phyloP scores from a whole-genome alignment of 306 rosid species.

The Acacia melanoxylon region DNA sequence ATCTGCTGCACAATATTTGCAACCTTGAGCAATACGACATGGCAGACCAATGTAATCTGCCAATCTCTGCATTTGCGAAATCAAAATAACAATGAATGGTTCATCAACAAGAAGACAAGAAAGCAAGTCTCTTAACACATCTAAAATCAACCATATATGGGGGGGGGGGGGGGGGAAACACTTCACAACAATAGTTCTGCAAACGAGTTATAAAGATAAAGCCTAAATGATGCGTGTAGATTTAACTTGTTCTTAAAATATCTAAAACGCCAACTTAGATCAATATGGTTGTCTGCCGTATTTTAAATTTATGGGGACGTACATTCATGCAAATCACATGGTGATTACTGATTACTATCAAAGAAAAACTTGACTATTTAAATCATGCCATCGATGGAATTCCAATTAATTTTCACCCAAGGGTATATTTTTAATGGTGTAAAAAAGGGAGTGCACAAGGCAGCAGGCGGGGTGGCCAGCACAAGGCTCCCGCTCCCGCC shows the following conservation, averaged over 20 bases:
- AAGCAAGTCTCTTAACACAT: background rate
- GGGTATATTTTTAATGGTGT: background rate
- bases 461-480: too few relatives aligned
- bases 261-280: background rate
- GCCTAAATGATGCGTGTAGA: background rate
- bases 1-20: conserved; percentile 92
- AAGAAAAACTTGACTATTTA: background rate
- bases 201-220: background rate
- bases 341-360: background rate
- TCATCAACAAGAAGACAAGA: conserved; percentile 1
- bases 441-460: too few relatives aligned
- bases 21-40: conserved; percentile 96
- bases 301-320: background rate
- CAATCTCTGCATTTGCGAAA: conserved; percentile 67
- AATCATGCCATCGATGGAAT: background rate
- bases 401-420: background rate
- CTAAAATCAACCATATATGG: background rate
- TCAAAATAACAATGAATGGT: background rate
- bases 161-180: background rate
- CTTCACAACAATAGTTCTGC: background rate
- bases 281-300: background rate
- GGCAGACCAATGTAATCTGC: conserved; percentile 97
- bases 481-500: too few relatives aligned
- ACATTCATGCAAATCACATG: background rate
- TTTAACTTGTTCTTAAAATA: background rate